phyloP scores from a whole-genome alignment of 2,329 filamentous ascomycete species.

The Drechslerella coelobrocha region DNA sequence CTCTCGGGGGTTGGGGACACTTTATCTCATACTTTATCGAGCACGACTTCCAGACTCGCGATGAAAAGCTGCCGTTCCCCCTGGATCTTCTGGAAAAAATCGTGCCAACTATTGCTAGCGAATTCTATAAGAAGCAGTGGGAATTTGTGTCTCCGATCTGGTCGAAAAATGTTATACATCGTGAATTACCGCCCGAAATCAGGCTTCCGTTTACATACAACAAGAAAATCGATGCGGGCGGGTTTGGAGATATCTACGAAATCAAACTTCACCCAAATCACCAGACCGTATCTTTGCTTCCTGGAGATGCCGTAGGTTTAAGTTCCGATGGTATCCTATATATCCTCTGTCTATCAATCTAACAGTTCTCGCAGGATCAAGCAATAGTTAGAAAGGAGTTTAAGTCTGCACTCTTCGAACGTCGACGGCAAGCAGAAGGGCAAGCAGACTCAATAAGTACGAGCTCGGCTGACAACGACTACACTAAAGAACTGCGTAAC shows the following conservation, averaged over 20 bases:
- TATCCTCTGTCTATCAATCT: background rate
- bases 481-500: conserved; percentile 30
- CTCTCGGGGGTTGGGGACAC: conserved; percentile 6
- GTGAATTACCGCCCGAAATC: conserved; percentile 18
- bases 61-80: conserved; percentile 25
- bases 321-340: background rate
- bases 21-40: conserved; percentile 21
- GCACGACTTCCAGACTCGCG: conserved; percentile 17
- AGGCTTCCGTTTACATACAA: conserved; percentile 17
- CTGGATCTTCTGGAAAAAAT: background rate
- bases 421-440: background rate
- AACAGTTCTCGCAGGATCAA: conserved; percentile 13
- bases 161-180: conserved; percentile 28
- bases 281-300: conserved; percentile 14
- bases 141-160: conserved; percentile 26
- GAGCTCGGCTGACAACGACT: conserved; percentile 15
- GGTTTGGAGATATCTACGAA: conserved; percentile 32
- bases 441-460: background rate
- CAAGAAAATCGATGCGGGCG: conserved; percentile 12
- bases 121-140: conserved; percentile 30
- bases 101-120: background rate
- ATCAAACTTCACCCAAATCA: conserved; percentile 27
- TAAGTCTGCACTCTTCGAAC: conserved; percentile 17
- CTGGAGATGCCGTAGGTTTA: conserved; percentile 13
- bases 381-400: conserved; percentile 35